These are phyloP conservation scores for Hirsutella rhossiliensis DNA, from an alignment of 2,329 filamentous ascomycete genomes.

Conservation along the genomic window DNA sequence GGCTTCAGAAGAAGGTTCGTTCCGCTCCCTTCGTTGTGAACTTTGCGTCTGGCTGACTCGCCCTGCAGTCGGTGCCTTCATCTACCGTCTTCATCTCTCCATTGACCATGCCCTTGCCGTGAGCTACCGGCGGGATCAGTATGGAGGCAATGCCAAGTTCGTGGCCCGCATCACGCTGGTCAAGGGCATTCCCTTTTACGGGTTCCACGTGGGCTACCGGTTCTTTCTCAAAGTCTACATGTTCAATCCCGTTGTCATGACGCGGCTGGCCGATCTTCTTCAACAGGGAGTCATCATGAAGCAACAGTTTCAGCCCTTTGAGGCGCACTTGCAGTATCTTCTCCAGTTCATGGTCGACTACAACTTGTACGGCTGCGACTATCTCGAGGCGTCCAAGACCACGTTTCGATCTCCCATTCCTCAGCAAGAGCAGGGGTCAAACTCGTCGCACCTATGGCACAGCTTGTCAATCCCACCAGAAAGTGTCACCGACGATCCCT, in stretches of 20 bases:
- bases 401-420: conserved; percentile 70
- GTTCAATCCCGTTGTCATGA: conserved; percentile 77
- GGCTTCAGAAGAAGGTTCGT: conserved; percentile 50
- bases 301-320: conserved; percentile 76
- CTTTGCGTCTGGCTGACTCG: conserved; percentile 4
- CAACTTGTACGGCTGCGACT: conserved; percentile 89
- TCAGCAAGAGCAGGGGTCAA: conserved; percentile 46
- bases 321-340: conserved; percentile 85
- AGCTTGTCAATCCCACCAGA: conserved; percentile 51
- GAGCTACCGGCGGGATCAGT: conserved; percentile 67
- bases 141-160: conserved; percentile 54
- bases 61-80: conserved; percentile 57
- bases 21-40: neutral
- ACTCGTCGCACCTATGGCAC: conserved; percentile 64
- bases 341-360: conserved; percentile 98
- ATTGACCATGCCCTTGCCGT: conserved; percentile 84
- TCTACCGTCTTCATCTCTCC: conserved; percentile 66
- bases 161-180: conserved; percentile 86
- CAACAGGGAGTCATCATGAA: conserved; percentile 83
- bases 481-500: conserved; percentile 39
- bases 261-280: conserved; percentile 74
- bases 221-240: conserved; percentile 93
- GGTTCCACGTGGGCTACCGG: conserved; percentile 83
- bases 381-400: conserved; percentile 61
- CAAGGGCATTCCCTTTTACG: conserved; percentile 92